These are phyloP conservation scores for Euphorbia corollata DNA, from an alignment of 441 rosid genomes.

Conservation along the genomic window DNA sequence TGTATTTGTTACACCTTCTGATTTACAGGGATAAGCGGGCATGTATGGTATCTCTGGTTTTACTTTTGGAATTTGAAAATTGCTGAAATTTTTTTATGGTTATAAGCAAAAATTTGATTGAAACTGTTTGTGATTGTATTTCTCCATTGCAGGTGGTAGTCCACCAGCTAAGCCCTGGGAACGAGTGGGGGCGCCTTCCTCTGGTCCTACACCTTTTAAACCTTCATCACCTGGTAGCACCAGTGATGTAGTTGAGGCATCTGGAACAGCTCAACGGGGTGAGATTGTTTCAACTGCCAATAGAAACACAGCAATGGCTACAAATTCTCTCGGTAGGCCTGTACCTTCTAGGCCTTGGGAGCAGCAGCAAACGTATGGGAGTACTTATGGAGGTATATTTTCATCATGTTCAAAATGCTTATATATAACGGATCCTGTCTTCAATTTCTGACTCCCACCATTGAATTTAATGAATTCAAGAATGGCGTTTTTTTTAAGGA, in stretches of 20 bases:
- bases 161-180: slow-evolving; percentile 96
- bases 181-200: slow-evolving; percentile 51
- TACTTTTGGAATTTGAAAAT: not conserved
- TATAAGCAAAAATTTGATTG: not conserved
- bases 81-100: not conserved
- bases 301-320: slow-evolving; percentile 35
- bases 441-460: not conserved
- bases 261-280: slow-evolving; percentile 88
- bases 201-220: slow-evolving; percentile 78
- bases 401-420: not conserved
- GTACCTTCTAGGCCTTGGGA: slow-evolving; percentile 89
- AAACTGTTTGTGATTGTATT: slow-evolving; percentile 4
- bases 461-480: not conserved
- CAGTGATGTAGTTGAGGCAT: slow-evolving; percentile 83
- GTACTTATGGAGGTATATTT: slow-evolving; percentile 44
- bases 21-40: not conserved
- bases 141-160: slow-evolving; percentile 35
- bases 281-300: slow-evolving; percentile 52
- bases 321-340: slow-evolving; percentile 55
- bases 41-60: not conserved
- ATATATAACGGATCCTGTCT: not conserved
- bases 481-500: not conserved
- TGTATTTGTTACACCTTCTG: not conserved
- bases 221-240: slow-evolving; percentile 85
- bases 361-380: slow-evolving; percentile 65